phyloP scores from a whole-genome alignment of 257 asterid species.

The Schizonepeta tenuifolia region DNA sequence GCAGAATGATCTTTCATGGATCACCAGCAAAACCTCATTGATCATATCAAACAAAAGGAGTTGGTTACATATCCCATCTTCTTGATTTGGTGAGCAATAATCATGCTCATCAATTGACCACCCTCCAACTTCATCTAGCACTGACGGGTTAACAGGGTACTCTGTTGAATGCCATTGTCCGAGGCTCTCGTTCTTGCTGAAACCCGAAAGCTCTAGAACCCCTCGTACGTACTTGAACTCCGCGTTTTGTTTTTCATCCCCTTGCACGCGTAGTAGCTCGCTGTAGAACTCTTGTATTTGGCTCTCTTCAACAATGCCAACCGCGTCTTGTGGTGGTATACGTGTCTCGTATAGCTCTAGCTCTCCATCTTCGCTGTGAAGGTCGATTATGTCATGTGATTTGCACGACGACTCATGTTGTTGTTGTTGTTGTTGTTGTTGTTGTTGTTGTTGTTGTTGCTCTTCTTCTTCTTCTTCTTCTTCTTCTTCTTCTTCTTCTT shows the following conservation, averaged over 20 bases:
- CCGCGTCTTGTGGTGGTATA: conserved; percentile 15
- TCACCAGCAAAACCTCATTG: conserved; percentile 63
- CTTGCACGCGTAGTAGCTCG: conserved; percentile 36
- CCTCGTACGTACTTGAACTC: conserved; percentile 68
- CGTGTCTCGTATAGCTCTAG: neutral
- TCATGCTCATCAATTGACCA: conserved; percentile 38
- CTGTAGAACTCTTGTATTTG: conserved; percentile 32
- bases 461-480: too few relatives aligned
- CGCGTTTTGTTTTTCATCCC: conserved; percentile 45
- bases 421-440: neutral
- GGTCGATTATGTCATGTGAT: neutral
- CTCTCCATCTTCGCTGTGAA: neutral
- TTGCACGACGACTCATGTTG: neutral
- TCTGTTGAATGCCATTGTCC: conserved; percentile 67
- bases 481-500: neutral
- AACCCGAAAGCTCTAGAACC: conserved; percentile 67
- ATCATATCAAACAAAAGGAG: conserved; percentile 65
- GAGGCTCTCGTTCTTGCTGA: conserved; percentile 49
- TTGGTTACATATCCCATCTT: conserved; percentile 44
- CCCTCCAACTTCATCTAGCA: conserved; percentile 64
- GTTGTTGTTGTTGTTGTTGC: neutral
- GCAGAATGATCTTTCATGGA: conserved; percentile 62
- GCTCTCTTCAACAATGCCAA: conserved; percentile 24
- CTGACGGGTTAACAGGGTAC: conserved; percentile 56
- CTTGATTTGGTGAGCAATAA: conserved; percentile 32